These are phyloP conservation scores for Stephania japonica DNA, from an alignment of 164 flowering plant species.

Conservation along the genomic window DNA sequence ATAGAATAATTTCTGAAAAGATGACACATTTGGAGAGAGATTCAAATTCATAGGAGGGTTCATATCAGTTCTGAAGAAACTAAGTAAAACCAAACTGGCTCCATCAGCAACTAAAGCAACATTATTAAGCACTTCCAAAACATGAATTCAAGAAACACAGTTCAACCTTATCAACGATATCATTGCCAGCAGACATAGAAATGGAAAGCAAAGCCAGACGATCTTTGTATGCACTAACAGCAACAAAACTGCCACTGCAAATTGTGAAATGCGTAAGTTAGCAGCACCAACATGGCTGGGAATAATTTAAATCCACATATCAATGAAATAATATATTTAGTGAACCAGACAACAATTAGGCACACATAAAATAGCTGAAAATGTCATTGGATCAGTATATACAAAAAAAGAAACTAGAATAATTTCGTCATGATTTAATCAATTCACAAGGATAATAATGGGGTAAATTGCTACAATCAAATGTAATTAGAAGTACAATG, in stretches of 20 bases:
- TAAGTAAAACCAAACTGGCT: constrained; percentile 1
- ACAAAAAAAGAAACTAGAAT: not conserved
- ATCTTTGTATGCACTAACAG: constrained; percentile 83
- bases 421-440: too few relatives aligned
- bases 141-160: constrained; percentile 4
- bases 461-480: too few relatives aligned
- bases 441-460: too few relatives aligned
- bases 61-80: constrained; percentile 8
- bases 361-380: too few relatives aligned
- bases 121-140: not conserved
- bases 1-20: constrained; percentile 56
- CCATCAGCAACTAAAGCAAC: constrained; percentile 5
- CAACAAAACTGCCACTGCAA: constrained; percentile 73
- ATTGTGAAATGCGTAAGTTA: constrained; percentile 9
- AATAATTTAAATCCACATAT: not conserved
- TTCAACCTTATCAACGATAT: constrained; percentile 68
- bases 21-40: constrained; percentile 15
- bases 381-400: not conserved
- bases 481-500: too few relatives aligned
- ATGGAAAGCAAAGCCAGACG: constrained; percentile 67
- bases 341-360: too few relatives aligned
- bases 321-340: not conserved
- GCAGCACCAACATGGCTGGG: not conserved
- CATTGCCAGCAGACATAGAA: constrained; percentile 44
- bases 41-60: constrained; percentile 12